Conservation (phyloP, 345 rosid genomes). For the Eucalyptus curtisii region DNA sequence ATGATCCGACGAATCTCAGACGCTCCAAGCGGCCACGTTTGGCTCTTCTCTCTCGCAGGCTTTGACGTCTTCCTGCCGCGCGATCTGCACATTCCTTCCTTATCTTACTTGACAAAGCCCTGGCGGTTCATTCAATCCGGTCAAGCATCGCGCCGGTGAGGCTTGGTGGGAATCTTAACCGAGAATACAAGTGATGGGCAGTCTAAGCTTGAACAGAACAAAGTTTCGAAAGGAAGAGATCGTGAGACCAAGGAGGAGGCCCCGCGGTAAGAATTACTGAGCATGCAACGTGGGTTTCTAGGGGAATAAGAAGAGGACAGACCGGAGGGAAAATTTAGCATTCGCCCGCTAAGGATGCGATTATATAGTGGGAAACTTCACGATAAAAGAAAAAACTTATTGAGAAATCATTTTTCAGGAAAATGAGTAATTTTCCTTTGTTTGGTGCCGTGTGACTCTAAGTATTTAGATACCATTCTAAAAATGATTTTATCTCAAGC, state of each 20-base stretch:
- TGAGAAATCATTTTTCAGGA: too few species aligned
- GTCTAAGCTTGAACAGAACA: background rate
- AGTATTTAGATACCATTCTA: too few species aligned
- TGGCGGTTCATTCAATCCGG: background rate
- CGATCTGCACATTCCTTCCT: background rate
- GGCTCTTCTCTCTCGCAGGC: background rate
- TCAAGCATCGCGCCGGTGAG: background rate
- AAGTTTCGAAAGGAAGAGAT: background rate
- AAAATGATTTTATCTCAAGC: too few species aligned
- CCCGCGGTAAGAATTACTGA: background rate
- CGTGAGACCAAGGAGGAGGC: background rate
- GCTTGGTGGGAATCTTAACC: too few species aligned
- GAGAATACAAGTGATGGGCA: background rate
- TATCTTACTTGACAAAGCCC: background rate
- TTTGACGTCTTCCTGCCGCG: background rate
- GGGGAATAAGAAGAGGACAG: background rate
- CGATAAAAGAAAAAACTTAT: too few species aligned
- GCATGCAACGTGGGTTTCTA: background rate
- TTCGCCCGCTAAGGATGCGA: background rate
- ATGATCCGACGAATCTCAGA: background rate
- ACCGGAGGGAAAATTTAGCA: background rate
- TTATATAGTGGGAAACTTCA: too few species aligned
- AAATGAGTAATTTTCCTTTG: too few species aligned
- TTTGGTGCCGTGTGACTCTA: too few species aligned
- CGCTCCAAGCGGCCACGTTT: background rate